These are phyloP conservation scores for Trichoderma gamsii DNA, from an alignment of 495 filamentous ascomycete species.

Conservation along the genomic window DNA sequence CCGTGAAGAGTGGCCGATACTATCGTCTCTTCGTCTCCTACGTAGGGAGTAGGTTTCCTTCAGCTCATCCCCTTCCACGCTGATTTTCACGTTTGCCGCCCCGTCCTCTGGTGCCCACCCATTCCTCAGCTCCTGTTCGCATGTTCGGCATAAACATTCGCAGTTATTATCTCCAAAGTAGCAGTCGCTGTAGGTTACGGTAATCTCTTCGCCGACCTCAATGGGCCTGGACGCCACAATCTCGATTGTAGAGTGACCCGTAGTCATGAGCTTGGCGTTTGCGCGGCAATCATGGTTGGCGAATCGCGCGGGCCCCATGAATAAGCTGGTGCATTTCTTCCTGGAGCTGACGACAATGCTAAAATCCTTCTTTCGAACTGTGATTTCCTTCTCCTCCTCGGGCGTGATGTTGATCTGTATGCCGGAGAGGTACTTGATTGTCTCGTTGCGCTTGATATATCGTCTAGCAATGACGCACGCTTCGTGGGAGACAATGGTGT, in stretches of 20 bases:
- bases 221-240: constrained; percentile 77
- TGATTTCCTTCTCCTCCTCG: constrained; percentile 78
- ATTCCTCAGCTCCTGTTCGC: constrained; percentile 68
- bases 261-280: constrained; percentile 79
- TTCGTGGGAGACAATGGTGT: constrained; percentile 84
- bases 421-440: constrained; percentile 83
- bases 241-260: constrained; percentile 78
- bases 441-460: constrained; percentile 70
- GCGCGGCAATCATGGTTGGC: constrained; percentile 96
- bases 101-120: constrained; percentile 61
- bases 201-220: constrained; percentile 85
- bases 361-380: constrained; percentile 78
- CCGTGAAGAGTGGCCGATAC: constrained; percentile 33
- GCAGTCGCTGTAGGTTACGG: constrained; percentile 87
- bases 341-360: constrained; percentile 91
- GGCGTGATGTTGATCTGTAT: constrained; percentile 84
- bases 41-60: constrained; percentile 40
- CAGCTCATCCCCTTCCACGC: constrained; percentile 35
- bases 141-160: constrained; percentile 87
- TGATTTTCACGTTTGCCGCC: constrained; percentile 35
- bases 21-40: constrained; percentile 38
- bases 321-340: constrained; percentile 79
- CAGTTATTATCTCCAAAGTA: constrained; percentile 95
- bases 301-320: constrained; percentile 91
- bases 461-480: constrained; percentile 80